phyloP scores from a whole-genome alignment of 805 yeast genomes.

The Spathaspora hagerdaliae region DNA sequence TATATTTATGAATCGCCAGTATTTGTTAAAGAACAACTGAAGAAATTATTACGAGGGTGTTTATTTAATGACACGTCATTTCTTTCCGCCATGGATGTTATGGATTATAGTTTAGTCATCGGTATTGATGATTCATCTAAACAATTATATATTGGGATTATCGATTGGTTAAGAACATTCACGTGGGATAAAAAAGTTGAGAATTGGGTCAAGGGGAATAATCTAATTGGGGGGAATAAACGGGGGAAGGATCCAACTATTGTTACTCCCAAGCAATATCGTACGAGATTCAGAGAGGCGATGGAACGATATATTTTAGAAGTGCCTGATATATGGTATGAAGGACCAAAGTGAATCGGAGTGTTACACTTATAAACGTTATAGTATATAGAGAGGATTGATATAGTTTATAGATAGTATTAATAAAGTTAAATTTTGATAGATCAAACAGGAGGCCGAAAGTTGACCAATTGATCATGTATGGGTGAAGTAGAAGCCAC shows the following conservation, averaged over 20 bases:
- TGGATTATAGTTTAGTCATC: constrained; percentile 95
- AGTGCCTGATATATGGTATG: constrained; percentile 79
- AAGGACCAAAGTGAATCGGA: constrained; percentile 17
- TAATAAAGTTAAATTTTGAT: too few relatives aligned
- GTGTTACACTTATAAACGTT: neutral
- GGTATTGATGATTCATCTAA: constrained; percentile 73
- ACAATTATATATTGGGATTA: constrained; percentile 84
- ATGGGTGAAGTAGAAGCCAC: too few relatives aligned
- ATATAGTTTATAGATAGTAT: neutral
- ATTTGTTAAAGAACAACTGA: constrained; percentile 89
- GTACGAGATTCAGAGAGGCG: constrained; percentile 91
- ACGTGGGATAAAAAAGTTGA: constrained; percentile 99
- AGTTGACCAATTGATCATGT: too few relatives aligned
- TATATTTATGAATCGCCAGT: constrained; percentile 94
- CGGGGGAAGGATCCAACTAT: constrained; percentile 94
- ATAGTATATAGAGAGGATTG: neutral
- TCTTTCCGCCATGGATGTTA: constrained; percentile 93
- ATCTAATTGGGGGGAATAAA: constrained; percentile 71
- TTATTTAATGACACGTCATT: constrained; percentile 94
- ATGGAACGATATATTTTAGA: constrained; percentile 93
- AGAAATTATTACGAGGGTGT: constrained; percentile 79
- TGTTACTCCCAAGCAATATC: constrained; percentile 93
- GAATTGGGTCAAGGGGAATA: constrained; percentile 95
- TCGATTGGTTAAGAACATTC: constrained; percentile 89
- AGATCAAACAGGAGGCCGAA: too few relatives aligned